These are phyloP conservation scores for Gliomastix tumulicola DNA, from an alignment of 2,329 filamentous ascomycete genomes.

Conservation along the genomic window DNA sequence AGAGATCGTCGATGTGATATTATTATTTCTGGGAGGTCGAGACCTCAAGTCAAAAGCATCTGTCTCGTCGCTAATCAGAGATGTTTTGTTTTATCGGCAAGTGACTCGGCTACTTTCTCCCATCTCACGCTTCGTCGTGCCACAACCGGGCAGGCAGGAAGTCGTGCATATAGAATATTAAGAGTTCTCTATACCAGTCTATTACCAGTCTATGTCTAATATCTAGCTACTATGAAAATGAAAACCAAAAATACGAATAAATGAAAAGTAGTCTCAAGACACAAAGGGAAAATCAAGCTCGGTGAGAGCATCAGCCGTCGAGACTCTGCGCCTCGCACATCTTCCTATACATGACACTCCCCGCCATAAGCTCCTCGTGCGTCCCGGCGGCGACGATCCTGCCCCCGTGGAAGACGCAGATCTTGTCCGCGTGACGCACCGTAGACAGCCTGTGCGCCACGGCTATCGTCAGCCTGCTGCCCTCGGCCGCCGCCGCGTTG, in stretches of 20 bases:
- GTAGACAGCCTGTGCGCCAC: constrained; percentile 89
- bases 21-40: no score
- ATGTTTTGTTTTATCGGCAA: no score
- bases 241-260: not conserved
- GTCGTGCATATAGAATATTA: no score
- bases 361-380: constrained; percentile 59
- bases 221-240: not conserved
- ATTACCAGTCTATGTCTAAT: no score
- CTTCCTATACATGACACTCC: not conserved
- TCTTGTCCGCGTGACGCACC: constrained; percentile 89
- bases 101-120: no score
- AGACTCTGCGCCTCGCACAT: not conserved
- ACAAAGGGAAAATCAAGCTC: not conserved
- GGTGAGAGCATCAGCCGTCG: not conserved
- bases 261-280: no score
- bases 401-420: constrained; percentile 91
- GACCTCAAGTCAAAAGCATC: no score
- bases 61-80: no score
- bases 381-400: constrained; percentile 78
- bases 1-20: no score
- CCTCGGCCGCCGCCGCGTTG: constrained; percentile 67
- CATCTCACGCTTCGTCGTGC: no score
- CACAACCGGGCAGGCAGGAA: no score
- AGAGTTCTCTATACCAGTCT: no score
- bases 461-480: constrained; percentile 79